Evolutionary conservation across 2,329 filamentous ascomycete genomes (phyloP).

Genomic region (Ceratocystis cubensis): DNA sequence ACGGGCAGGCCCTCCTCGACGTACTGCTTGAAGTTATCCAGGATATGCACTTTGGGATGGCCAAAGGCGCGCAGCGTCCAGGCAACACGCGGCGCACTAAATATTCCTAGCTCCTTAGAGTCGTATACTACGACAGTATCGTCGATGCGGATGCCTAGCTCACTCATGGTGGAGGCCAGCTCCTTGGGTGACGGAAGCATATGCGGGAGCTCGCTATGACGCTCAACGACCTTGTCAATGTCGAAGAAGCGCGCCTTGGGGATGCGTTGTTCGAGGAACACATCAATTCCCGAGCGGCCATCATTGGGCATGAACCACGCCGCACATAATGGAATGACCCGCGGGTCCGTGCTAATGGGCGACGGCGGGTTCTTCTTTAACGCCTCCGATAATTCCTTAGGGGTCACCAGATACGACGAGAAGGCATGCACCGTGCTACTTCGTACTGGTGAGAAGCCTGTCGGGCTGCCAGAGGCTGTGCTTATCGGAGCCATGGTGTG

Average conservation of each 20-base stretch:
- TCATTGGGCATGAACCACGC: conserved; percentile 97
- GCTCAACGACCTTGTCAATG: conserved; percentile 81
- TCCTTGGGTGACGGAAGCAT: conserved; percentile 77
- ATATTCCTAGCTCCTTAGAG: conserved; percentile 78
- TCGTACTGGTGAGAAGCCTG: conserved; percentile 24
- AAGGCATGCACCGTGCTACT: conserved; percentile 33
- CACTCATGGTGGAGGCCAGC: conserved; percentile 80
- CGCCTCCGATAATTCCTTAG: conserved; percentile 67
- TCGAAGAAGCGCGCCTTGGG: conserved; percentile 92
- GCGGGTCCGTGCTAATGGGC: conserved; percentile 66
- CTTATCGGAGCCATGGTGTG: conserved; percentile 25
- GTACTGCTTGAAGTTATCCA: conserved; percentile 97
- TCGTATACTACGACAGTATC: conserved; percentile 94
- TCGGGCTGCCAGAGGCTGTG: conserved; percentile 20
- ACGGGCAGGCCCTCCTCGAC: conserved; percentile 69
- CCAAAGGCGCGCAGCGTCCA: conserved; percentile 92
- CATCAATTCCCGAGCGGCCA: conserved; percentile 63
- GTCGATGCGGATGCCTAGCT: conserved; percentile 72
- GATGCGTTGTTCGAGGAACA: conserved; percentile 72
- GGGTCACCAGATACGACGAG: conserved; percentile 75
- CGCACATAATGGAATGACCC: conserved; percentile 79
- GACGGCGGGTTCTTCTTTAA: conserved; percentile 71
- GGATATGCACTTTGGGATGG: conserved; percentile 71
- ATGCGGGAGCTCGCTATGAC: conserved; percentile 79
- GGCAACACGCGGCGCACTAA: conserved; percentile 82